These are phyloP conservation scores for Rutstroemia sp. DNA, from an alignment of 2,329 filamentous ascomycete genomes.

Conservation along the genomic window DNA sequence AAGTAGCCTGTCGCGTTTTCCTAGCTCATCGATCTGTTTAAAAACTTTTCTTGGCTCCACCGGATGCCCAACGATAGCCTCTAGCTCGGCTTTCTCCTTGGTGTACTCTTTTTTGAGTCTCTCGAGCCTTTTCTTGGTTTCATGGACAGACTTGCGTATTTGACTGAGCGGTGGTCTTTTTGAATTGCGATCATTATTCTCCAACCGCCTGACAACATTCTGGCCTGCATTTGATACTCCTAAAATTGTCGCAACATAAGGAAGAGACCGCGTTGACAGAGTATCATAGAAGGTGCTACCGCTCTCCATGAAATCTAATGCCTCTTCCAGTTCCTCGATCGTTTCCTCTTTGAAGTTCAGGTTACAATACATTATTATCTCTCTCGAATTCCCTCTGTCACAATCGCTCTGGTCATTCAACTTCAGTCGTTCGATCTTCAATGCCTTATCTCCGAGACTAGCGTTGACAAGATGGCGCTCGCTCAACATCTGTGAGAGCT, in stretches of 20 bases:
- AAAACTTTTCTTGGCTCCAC: not conserved
- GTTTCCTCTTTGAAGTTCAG: not conserved
- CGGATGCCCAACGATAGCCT: conserved; percentile 14
- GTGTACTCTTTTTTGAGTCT: not conserved
- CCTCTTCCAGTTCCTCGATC: not conserved
- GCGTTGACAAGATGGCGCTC: conserved; percentile 6
- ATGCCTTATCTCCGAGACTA: conserved; percentile 3
- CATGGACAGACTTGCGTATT: not conserved
- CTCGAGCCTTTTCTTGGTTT: not conserved
- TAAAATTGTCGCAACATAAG: not conserved
- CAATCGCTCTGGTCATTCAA: conserved; percentile 12
- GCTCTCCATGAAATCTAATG: not conserved
- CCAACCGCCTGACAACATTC: not conserved
- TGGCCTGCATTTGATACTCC: conserved; percentile 3
- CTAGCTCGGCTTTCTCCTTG: conserved; percentile 2
- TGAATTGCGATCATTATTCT: not conserved
- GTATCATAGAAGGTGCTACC: not conserved
- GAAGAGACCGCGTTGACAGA: not conserved
- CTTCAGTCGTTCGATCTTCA: conserved; percentile 13
- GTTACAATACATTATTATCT: not conserved
- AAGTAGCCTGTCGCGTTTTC: not conserved
- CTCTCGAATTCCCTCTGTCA: not conserved
- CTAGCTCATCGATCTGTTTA: not conserved
- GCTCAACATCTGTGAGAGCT: conserved; percentile 13
- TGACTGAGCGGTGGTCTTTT: not conserved